phyloP scores from a whole-genome alignment of 495 filamentous ascomycete genomes.

The Aspergillus campestris region DNA sequence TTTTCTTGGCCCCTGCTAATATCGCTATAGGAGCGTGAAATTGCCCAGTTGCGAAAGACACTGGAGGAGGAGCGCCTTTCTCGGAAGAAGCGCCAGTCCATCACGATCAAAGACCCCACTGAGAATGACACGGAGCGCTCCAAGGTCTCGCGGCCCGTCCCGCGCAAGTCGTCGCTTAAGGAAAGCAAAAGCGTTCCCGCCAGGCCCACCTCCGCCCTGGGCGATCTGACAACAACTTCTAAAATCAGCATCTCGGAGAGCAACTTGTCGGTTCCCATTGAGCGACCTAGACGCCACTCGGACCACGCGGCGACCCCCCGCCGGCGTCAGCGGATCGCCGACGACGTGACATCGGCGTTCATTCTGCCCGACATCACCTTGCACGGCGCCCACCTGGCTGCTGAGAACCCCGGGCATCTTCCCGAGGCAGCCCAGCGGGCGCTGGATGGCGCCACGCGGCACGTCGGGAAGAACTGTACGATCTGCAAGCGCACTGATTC shows the following conservation, averaged over 20 bases:
- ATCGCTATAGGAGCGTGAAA: conserved; percentile 30
- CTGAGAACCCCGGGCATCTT: conserved; percentile 26
- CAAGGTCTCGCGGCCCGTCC: conserved; percentile 26
- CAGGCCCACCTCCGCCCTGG: conserved; percentile 32
- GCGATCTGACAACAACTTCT: conserved; percentile 26
- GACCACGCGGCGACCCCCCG: conserved; percentile 30
- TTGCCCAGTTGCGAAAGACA: conserved; percentile 39
- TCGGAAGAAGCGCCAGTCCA: conserved; percentile 36
- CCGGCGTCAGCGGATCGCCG: conserved; percentile 27
- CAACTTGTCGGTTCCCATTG: conserved; percentile 23
- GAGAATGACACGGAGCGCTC: conserved; percentile 29
- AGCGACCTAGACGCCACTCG: conserved; percentile 39
- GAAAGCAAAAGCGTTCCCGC: conserved; percentile 22
- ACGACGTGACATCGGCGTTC: conserved; percentile 78
- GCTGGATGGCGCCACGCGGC: conserved; percentile 50
- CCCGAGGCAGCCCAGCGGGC: conserved; percentile 47
- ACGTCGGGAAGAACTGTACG: conserved; percentile 64
- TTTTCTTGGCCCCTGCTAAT: not conserved
- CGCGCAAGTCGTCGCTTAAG: conserved; percentile 42
- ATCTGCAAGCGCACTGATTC: conserved; percentile 54
- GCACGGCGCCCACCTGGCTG: conserved; percentile 25
- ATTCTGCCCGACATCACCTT: conserved; percentile 62
- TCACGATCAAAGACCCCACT: conserved; percentile 19
- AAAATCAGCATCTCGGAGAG: conserved; percentile 18
- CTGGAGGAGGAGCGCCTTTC: conserved; percentile 41